phyloP scores from a whole-genome alignment of 2,329 filamentous ascomycete genomes.

The Phaeosphaeriaceae sp. region DNA sequence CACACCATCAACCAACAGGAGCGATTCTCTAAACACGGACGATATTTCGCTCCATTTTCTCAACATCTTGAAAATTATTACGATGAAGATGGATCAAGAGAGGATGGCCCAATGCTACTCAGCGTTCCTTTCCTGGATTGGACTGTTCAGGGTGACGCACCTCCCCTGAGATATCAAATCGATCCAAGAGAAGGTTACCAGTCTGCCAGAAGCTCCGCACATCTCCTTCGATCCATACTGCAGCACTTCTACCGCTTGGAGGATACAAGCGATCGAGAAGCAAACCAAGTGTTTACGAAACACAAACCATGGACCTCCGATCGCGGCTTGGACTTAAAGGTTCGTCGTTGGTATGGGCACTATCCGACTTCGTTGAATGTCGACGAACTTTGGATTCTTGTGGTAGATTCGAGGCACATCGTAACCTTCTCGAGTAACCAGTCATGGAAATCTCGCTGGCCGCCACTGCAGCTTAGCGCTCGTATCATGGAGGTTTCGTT shows the following conservation, averaged over 20 bases:
- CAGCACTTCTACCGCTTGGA: slow-evolving; percentile 54
- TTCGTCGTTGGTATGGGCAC: slow-evolving; percentile 53
- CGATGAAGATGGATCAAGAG: slow-evolving; percentile 6
- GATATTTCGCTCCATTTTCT: slow-evolving; percentile 53
- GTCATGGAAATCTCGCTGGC: slow-evolving; percentile 54
- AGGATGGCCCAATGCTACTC: slow-evolving; percentile 46
- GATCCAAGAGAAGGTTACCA: slow-evolving; percentile 52
- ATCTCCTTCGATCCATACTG: slow-evolving; percentile 50
- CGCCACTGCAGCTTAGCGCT: slow-evolving; percentile 50
- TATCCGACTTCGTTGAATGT: slow-evolving; percentile 52
- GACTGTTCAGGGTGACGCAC: slow-evolving; percentile 47
- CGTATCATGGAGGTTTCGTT: slow-evolving; percentile 52
- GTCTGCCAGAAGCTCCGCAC: slow-evolving; percentile 47
- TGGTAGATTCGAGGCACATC: slow-evolving; percentile 49
- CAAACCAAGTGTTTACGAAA: slow-evolving; percentile 49
- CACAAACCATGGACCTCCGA: slow-evolving; percentile 53
- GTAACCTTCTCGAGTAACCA: slow-evolving; percentile 54
- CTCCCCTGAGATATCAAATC: slow-evolving; percentile 51
- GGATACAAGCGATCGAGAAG: slow-evolving; percentile 52
- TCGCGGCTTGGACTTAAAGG: slow-evolving; percentile 51
- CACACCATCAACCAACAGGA: slow-evolving; percentile 49
- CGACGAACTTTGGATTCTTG: slow-evolving; percentile 53
- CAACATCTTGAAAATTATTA: slow-evolving; percentile 35
- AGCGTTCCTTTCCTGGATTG: slow-evolving; percentile 54
- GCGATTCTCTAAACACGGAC: slow-evolving; percentile 53